Evolutionary conservation across 2,329 filamentous ascomycete species (phyloP).

Genomic region (Lachnellula subtilissima): DNA sequence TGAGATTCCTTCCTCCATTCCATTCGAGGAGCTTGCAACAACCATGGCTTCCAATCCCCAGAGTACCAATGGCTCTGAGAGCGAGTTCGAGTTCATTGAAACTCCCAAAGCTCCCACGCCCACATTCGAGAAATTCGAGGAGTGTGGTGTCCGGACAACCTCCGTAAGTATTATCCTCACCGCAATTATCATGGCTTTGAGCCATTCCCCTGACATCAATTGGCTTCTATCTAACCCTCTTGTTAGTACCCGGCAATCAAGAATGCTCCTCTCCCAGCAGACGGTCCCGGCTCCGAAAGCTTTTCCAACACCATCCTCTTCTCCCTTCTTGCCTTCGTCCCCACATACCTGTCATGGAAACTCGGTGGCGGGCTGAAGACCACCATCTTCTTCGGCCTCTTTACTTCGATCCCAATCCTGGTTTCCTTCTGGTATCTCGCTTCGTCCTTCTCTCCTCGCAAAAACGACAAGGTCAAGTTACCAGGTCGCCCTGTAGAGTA

Average conservation of each 20-base stretch:
- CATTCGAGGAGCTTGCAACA: constrained; percentile 18
- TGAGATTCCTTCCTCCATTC: constrained; percentile 7
- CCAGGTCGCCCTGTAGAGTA: constrained; percentile 85
- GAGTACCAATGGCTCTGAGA: constrained; percentile 45
- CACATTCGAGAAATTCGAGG: constrained; percentile 47
- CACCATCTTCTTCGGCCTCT: constrained; percentile 75
- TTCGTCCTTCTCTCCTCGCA: constrained; percentile 78
- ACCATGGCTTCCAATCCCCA: constrained; percentile 45
- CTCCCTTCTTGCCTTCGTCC: constrained; percentile 63
- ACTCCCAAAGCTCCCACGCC: constrained; percentile 48
- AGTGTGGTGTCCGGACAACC: constrained; percentile 52
- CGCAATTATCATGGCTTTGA: constrained; percentile 1
- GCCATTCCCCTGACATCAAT: constrained; percentile 24
- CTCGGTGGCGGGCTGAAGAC: constrained; percentile 83
- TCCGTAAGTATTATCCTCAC: constrained; percentile 38
- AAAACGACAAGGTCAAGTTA: constrained; percentile 85
- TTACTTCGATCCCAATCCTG: constrained; percentile 76
- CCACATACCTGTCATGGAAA: constrained; percentile 77
- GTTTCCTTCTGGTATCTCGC: constrained; percentile 75
- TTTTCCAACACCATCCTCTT: constrained; percentile 83
- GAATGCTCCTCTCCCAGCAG: constrained; percentile 89
- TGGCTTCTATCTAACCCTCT: constrained; percentile 21
- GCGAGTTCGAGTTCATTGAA: constrained; percentile 60
- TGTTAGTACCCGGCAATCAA: constrained; percentile 79
- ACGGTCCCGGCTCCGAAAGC: constrained; percentile 74